Conservation (phyloP, 345 rosid species). For the Hibiscus tridactylites region DNA sequence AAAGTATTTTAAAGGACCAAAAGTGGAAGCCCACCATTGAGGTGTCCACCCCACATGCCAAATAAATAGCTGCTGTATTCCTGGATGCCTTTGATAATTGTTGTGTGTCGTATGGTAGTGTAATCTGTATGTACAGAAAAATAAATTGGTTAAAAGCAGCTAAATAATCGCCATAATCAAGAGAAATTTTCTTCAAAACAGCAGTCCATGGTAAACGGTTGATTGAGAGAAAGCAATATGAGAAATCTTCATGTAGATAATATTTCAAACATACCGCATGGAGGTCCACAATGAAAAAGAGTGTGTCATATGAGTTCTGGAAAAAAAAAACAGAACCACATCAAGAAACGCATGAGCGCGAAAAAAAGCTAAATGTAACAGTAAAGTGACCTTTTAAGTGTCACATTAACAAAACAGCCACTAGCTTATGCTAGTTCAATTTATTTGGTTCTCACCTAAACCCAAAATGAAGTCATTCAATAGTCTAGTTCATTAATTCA, state of each 20-base stretch:
- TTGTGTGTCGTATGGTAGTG: conserved; percentile 62
- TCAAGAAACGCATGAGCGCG: background rate
- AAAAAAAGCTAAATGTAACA: background rate
- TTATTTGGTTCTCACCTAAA: background rate
- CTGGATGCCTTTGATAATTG: conserved; percentile 65
- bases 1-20: conserved; percentile 4
- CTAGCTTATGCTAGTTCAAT: background rate
- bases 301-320: conserved; percentile 78
- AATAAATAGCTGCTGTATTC: conserved; percentile 81
- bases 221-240: background rate
- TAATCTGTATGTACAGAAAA: conserved; percentile 36
- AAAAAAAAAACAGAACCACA: conserved; percentile 10
- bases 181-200: background rate
- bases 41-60: conserved; percentile 84
- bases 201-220: background rate
- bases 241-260: background rate
- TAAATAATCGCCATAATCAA: background rate
- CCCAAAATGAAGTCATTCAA: background rate
- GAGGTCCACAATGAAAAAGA: conserved; percentile 77
- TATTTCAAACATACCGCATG: conserved; percentile 60
- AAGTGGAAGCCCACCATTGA: conserved; percentile 41
- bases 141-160: background rate
- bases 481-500: background rate
- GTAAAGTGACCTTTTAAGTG: background rate
- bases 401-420: background rate